A percentile compares a stretch with the other conserved stretches of the same genome.
These are phyloP conservation scores for Climacium dendroides DNA, from an alignment of 225 moss, liverwort and hornwort genomes.

Conservation along the genomic window DNA sequence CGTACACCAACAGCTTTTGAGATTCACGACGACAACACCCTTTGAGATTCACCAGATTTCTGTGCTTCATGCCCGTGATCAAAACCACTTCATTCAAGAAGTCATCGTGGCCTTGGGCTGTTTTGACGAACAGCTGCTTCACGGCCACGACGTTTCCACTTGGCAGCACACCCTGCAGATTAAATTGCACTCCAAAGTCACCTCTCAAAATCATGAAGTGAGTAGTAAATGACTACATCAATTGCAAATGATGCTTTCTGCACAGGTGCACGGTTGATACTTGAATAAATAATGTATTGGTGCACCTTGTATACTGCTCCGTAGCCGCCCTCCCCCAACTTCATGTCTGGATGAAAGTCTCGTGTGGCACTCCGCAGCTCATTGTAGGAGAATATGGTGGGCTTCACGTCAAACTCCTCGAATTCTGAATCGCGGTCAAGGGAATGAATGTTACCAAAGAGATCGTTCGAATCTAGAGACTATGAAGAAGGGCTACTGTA, in stretches of 20 bases:
- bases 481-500: not conserved
- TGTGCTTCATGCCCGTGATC: not conserved
- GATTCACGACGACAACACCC: not conserved
- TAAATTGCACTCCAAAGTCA: not conserved
- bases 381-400: not conserved
- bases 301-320: not conserved
- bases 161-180: not conserved
- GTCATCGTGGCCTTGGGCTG: not conserved
- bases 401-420: not conserved
- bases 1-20: not conserved
- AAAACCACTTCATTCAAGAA: not conserved
- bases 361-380: not conserved
- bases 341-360: not conserved
- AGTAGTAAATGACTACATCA: not conserved
- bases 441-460: not conserved
- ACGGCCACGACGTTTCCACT: not conserved
- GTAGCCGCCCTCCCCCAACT: not conserved
- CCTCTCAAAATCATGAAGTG: not conserved
- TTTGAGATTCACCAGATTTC: not conserved
- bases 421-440: not conserved
- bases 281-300: not conserved
- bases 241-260: not conserved
- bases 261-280: not conserved
- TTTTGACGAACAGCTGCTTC: not conserved
- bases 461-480: not conserved